Percentiles rank a stretch among this genome's conserved stretches.
Conservation (phyloP, 768 basidiomycete genomes). For the Heimioporus sp. region DNA sequence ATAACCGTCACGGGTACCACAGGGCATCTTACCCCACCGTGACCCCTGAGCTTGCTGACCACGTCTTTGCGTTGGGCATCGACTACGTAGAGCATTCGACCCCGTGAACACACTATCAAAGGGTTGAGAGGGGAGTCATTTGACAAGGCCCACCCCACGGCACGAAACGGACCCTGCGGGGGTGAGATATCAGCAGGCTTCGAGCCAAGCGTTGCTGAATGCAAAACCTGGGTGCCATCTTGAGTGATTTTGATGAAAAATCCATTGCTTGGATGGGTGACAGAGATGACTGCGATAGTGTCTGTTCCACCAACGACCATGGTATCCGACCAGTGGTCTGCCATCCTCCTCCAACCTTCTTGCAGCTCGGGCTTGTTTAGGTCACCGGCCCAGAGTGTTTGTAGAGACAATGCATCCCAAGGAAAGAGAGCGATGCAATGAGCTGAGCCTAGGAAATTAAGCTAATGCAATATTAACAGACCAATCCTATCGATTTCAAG, state of each 20-base stretch:
- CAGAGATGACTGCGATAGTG: constrained; percentile 38
- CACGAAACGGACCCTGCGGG: constrained; percentile 23
- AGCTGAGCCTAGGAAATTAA: constrained; percentile 33
- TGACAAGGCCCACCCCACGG: constrained; percentile 60
- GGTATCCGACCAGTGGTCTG: constrained; percentile 48
- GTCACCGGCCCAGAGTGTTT: constrained; percentile 36
- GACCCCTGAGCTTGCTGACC: constrained; percentile 56
- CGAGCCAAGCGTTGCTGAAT: background rate
- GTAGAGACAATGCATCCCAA: constrained; percentile 38
- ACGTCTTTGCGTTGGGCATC: constrained; percentile 41
- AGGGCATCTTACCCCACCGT: constrained; percentile 61
- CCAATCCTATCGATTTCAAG: too few species aligned
- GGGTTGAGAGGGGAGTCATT: constrained; percentile 48
- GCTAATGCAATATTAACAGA: constrained; percentile 7
- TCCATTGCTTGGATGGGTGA: constrained; percentile 14
- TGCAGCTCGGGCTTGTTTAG: constrained; percentile 30
- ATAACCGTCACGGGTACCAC: background rate
- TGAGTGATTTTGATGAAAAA: constrained; percentile 37
- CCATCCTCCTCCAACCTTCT: constrained; percentile 44
- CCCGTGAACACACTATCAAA: constrained; percentile 53
- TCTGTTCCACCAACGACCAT: constrained; percentile 46
- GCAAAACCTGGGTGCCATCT: constrained; percentile 18
- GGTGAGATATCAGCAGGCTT: constrained; percentile 5
- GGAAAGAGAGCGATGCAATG: constrained; percentile 47
- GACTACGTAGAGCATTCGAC: constrained; percentile 56